Base-by-base conservation (phyloP, 1,284 basidiomycete species). In the Trametes sp. region DNA sequence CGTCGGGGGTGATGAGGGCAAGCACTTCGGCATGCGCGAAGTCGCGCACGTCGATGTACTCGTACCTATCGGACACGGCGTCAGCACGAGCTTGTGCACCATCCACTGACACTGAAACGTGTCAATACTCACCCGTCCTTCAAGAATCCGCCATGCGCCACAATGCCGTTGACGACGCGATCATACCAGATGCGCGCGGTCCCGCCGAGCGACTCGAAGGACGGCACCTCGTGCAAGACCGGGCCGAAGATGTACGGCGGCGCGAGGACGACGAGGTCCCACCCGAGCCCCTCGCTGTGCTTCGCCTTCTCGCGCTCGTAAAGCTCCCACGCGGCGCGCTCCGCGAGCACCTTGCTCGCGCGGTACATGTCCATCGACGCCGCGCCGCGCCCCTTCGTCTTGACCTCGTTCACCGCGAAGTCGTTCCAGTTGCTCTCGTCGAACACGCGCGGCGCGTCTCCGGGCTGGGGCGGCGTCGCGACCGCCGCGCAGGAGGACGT, bases 281-380 rank as follows among this genome's bases (percentile, higher is more conserved):
- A 90, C 11, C 70, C 67, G 4, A 81, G 57, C 19, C 24, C 73
- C 21, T 68, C 72, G 26, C 75, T 69, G 11, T 54, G 28, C 53
- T 58, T 55, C 19, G 14, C 36, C 68, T 86, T 83, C 68, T 88
- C 75, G 59, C 84, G 78, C 57, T 86, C 78, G 59, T 81, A 75
- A 62, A 87, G 87, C 51, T 83, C 78, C 85, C 84, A 87, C 1
- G 84, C 84, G 23, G 79, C 80, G 67, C 75, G 78, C 73, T 94
- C 92, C 1, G 92, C 89, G 1, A 93, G 77, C 3, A 83, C 84
- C 79, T 94, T 93, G 23, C 82, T 84, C 19, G 81, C 83, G 54
- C 79, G 74, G 70, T 90, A 90, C 68, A 83, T 86, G 49, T 74
- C 69, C 6, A 73, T 59, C 4, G 66, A 68, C 1, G 74, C 50